Conservation (phyloP, 768 basidiomycete species). For the Pleurotus eryngii region DNA sequence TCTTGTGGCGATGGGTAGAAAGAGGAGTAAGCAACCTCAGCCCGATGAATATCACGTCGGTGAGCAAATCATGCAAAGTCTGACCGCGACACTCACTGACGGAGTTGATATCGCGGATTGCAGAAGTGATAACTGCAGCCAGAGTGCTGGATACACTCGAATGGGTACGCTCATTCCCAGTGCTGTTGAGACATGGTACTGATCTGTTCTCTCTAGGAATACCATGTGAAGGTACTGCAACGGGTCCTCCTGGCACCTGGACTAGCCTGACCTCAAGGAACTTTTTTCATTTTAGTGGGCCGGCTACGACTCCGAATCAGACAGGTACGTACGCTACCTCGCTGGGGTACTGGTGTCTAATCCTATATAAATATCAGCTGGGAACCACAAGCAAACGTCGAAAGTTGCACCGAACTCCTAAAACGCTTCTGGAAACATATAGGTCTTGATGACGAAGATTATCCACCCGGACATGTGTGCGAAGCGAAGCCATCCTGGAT, state of each 20-base stretch:
- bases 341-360: background rate
- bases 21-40: slow-evolving; percentile 13
- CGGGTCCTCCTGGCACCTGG: background rate
- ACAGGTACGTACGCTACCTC: slow-evolving; percentile 39
- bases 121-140: slow-evolving; percentile 62
- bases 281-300: slow-evolving; percentile 50
- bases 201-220: slow-evolving; percentile 41
- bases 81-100: slow-evolving; percentile 1
- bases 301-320: slow-evolving; percentile 50
- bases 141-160: slow-evolving; percentile 44
- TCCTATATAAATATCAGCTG: slow-evolving; percentile 44
- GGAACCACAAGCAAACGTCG: slow-evolving; percentile 64
- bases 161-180: slow-evolving; percentile 44
- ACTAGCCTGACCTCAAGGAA: background rate
- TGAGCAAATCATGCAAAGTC: slow-evolving; percentile 19
- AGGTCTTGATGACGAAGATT: slow-evolving; percentile 55
- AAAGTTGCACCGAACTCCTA: slow-evolving; percentile 54
- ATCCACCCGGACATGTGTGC: slow-evolving; percentile 41
- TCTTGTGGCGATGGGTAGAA: slow-evolving; percentile 5
- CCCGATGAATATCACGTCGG: slow-evolving; percentile 46
- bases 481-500: slow-evolving; percentile 55
- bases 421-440: slow-evolving; percentile 63
- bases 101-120: background rate
- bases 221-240: slow-evolving; percentile 57
- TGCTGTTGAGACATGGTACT: background rate